Percentiles rank a stretch among this genome's conserved stretches.
Conservation (phyloP, 139 green algal genomes). For the Coccomyxa sp. region DNA sequence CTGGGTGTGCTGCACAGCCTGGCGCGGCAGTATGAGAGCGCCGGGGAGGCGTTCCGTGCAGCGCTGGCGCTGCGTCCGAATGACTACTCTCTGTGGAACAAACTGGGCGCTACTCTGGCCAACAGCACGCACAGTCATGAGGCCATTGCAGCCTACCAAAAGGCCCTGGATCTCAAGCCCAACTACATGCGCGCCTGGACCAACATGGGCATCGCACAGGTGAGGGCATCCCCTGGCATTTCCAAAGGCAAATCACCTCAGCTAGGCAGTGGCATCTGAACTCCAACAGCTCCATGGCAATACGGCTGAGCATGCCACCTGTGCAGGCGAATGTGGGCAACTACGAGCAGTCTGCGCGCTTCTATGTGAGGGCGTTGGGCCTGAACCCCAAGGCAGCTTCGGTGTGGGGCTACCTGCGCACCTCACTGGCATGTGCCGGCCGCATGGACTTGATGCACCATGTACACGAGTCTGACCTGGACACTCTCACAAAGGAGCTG, state of each 20-base stretch:
- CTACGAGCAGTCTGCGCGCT: conserved; percentile 77
- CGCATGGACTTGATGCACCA: conserved; percentile 53
- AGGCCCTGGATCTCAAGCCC: conserved; percentile 92
- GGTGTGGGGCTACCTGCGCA: conserved; percentile 95
- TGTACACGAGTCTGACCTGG: conserved; percentile 61
- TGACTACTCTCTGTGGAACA: conserved; percentile 96
- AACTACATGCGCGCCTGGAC: conserved; percentile 99
- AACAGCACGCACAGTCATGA: conserved; percentile 76
- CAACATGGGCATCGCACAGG: conserved; percentile 96
- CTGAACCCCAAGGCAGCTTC: conserved; percentile 76
- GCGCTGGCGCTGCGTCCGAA: conserved; percentile 63
- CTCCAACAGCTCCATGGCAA: too few species aligned
- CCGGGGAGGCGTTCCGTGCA: conserved; percentile 66
- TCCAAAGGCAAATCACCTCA: neutral
- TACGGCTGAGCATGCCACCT: too few species aligned
- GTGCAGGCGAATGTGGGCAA: conserved; percentile 73
- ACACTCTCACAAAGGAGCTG: conserved; percentile 34
- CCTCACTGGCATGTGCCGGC: conserved; percentile 70
- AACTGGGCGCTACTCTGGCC: conserved; percentile 88
- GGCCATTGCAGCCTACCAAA: conserved; percentile 66
- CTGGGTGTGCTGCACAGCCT: conserved; percentile 94
- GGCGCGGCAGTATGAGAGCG: conserved; percentile 67
- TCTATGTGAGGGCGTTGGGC: conserved; percentile 84
- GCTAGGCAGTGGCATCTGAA: neutral
- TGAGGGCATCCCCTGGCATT: neutral